Base-by-base conservation (phyloP, 202 grass and related monocot species). In the Zizania palustris region DNA sequence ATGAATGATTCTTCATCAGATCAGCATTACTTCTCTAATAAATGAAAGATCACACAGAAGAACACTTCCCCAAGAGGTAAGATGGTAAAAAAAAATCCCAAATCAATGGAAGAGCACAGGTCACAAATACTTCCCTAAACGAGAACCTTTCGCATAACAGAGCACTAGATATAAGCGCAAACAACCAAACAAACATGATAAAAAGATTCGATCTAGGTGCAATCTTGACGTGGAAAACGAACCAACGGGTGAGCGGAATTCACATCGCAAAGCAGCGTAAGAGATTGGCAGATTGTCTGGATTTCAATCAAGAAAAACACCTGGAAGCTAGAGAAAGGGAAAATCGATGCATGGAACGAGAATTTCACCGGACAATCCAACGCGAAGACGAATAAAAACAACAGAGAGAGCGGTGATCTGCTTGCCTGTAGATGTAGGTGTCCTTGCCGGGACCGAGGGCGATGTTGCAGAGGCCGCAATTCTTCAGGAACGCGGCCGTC, bases 341-440 rank as follows among this genome's bases (percentile, higher is more conserved):
- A 16, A 59, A 8, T 44, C 53, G 44, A 40, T 13, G 4, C 39
- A 45, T 33, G 60, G 45, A 9, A 60, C 33, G 7, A 43, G n/a
- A 44, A 75, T 63, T 67, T 50, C 2, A 54, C 12, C 7, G 16
- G 49, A 2, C 43, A 74, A 62, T 80, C 63, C 20, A 58, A 42
- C 8, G 20, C 9, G 3, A 60, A 45, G 3, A 35, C 7, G 7
- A 7, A 42, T 5, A 58, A 36, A 35, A 3, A 4, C 8, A 22
- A 50, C 56, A 28, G 28, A 44, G 16, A 36, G 16, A 10, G 36
- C 0, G 55, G 5, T 53, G 56, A 56, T 45, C 55, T 15, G 44
- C 66, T 8, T 71, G 93, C 95, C 89, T 98, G 67, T 98, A 98
- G 51, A 98, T 98, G 77, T 88, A 98, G 49, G 82, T 98, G 80